Base-by-base conservation (phyloP, 192 early-diverging fungal species). In the Umbelopsis vinacea region DNA sequence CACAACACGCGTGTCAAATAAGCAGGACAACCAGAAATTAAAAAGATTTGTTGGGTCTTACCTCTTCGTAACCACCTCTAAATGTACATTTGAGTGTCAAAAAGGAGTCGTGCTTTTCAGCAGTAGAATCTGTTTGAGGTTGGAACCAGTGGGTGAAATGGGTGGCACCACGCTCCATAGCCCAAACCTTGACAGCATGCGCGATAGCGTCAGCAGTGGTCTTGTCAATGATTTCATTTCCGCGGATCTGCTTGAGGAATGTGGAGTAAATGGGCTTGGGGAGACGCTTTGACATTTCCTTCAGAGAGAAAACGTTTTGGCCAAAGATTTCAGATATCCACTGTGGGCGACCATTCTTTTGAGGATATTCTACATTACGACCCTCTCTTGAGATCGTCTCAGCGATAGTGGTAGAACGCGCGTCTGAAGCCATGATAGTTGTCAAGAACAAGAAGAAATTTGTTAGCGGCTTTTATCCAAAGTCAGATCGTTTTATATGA, bases 131-230 rank as follows among this genome's bases (percentile, higher is more conserved):
- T 15, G 97, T 99, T 87, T 97, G 95, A 76, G 98, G 98, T 88
- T 99, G 98, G 92, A 99, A 99, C 96, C 96, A 98, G 86, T 99
- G 98, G 47, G 96, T 98, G 79, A 96, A 99, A 88, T 99, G 98
- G 48, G 96, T 97, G 63, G 96, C 95, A 52, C 95, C 95, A 77
- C 92, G 92, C 79, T 96, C 92, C 93, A 96, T 93, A 74, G 98
- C 96, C 98, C 98, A 99, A 70, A 97, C 91, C 45, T 93, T 90
- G 70, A 93, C 98, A 29, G 98, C 98, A 80, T 99, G 98, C n/a
- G 96, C 96, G 68, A 99, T 94, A 46, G 96, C 95, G 86, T 99
- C 98, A 26, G 98, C 96, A 24, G 96, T 99, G 38, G 90, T 87
- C 71, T 94, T 91, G 84, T 97, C 96, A 68, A 99, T 82, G 48